Evolutionary conservation across 2,329 filamentous ascomycete species (phyloP).

Genomic region (Diaporthe amygdali): DNA sequence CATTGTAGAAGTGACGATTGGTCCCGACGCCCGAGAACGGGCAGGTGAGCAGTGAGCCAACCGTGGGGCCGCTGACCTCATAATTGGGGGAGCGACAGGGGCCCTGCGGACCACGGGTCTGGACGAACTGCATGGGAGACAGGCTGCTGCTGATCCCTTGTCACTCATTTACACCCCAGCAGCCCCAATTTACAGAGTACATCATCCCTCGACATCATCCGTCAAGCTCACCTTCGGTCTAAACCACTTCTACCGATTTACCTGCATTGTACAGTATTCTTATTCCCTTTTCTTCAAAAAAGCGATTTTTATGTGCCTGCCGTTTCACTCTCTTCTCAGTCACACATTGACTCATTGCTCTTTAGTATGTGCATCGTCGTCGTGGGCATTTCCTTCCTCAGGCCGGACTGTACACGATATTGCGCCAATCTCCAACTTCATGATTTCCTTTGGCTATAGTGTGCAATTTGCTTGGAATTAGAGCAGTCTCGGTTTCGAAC

Average conservation of each 20-base stretch:
- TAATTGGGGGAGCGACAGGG: background rate
- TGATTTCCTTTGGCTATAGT: background rate
- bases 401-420: too few species aligned
- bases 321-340: too few species aligned
- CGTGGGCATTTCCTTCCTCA: background rate
- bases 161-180: background rate
- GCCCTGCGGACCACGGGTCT: background rate
- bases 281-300: too few species aligned
- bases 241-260: too few species aligned
- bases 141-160: background rate
- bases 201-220: too few species aligned
- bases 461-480: background rate
- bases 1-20: constrained; percentile 5
- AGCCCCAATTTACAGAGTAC: background rate
- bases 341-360: too few species aligned
- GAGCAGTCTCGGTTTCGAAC: background rate
- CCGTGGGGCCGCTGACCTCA: constrained; percentile 13
- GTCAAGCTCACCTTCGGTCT: too few species aligned
- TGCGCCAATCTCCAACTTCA: background rate
- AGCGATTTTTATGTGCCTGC: too few species aligned
- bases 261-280: too few species aligned
- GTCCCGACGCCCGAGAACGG: background rate
- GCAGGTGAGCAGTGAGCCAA: background rate
- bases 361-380: background rate
- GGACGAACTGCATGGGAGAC: background rate